phyloP scores from a whole-genome alignment of 805 yeast genomes.

The Wickerhamiella brachini region DNA sequence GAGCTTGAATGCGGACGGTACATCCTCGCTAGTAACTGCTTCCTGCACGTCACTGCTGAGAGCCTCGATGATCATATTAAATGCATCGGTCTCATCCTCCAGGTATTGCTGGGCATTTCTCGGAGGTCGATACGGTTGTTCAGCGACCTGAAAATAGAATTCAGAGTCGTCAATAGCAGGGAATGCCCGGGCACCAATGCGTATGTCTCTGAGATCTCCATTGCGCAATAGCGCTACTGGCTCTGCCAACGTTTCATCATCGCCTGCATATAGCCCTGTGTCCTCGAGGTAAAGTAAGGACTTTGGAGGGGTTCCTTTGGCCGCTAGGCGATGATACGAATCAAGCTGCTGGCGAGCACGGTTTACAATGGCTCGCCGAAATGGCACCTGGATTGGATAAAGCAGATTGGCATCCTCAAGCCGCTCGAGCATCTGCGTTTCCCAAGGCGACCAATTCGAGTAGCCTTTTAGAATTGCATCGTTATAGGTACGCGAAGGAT shows the following conservation, averaged over 20 bases:
- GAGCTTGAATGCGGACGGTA: neutral
- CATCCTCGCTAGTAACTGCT: neutral
- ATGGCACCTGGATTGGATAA: neutral
- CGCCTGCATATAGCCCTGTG: neutral
- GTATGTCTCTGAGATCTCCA: neutral
- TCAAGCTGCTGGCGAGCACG: neutral
- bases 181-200: neutral
- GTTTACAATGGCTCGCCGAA: neutral
- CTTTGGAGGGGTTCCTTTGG: neutral
- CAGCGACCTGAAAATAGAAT: neutral
- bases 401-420: neutral
- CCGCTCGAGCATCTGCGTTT: neutral
- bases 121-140: neutral
- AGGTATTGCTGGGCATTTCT: neutral
- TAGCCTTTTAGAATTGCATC: neutral
- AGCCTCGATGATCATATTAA: neutral
- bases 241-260: neutral
- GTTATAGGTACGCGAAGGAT: neutral
- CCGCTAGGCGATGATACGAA: neutral
- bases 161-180: neutral
- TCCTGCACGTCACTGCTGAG: neutral
- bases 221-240: neutral
- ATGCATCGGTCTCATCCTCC: neutral
- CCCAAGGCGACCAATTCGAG: neutral
- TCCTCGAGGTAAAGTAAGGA: neutral